A percentile compares a stretch with the other conserved stretches of the same genome.
Evolutionary conservation across 2,329 filamentous ascomycete genomes (phyloP).

Genomic region (Colletotrichum euphorbiae): DNA sequence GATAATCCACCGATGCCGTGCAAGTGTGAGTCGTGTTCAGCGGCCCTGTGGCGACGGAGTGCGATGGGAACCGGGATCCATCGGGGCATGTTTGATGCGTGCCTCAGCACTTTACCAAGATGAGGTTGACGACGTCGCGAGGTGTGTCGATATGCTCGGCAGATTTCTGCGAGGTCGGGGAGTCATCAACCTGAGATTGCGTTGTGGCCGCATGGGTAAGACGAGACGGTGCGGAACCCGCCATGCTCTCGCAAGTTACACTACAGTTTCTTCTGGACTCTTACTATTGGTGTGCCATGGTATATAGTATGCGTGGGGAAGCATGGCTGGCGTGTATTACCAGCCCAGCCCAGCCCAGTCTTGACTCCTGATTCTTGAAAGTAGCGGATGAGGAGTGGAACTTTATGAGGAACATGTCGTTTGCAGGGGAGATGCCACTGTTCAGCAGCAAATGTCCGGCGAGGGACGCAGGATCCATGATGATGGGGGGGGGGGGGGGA

Average conservation of each 20-base stretch:
- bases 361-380: too few relatives aligned
- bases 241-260: constrained; percentile 8
- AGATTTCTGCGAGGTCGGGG: constrained; percentile 18
- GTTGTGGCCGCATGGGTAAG: neutral
- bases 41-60: constrained; percentile 14
- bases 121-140: neutral
- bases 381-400: too few relatives aligned
- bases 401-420: neutral
- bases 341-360: too few relatives aligned
- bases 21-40: constrained; percentile 14
- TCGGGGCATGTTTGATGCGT: neutral
- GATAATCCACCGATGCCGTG: constrained; percentile 22
- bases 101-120: neutral
- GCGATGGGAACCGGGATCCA: neutral
- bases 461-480: neutral
- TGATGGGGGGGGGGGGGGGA: too few relatives aligned
- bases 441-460: neutral
- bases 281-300: too few relatives aligned
- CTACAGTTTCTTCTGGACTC: neutral
- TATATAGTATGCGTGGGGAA: too few relatives aligned
- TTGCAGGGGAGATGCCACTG: neutral
- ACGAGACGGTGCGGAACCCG: constrained; percentile 5
- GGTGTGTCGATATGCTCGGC: constrained; percentile 1
- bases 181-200: constrained; percentile 1
- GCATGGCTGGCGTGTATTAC: too few relatives aligned